Evolutionary conservation across 129 eudicot genomes (phyloP).

Genomic region (Flaveria ramosissima): DNA sequence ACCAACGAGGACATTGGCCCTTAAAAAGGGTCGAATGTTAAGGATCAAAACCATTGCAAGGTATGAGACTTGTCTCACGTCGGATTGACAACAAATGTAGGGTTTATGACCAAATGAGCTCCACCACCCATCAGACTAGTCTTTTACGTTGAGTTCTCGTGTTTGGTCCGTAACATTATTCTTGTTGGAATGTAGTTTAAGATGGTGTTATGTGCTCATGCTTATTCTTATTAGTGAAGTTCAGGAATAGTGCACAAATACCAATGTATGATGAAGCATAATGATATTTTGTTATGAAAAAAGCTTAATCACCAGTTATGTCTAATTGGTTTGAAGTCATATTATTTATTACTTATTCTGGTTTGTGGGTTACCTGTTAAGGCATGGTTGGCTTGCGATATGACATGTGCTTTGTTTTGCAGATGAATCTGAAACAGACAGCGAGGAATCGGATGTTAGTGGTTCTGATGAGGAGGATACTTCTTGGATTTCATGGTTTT

Average conservation of each 20-base stretch:
- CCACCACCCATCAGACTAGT: too few relatives aligned
- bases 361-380: neutral
- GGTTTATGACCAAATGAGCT: too few relatives aligned
- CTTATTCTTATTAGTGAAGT: neutral
- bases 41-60: too few relatives aligned
- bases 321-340: conserved; percentile 9
- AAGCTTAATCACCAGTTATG: neutral
- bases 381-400: neutral
- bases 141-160: too few relatives aligned
- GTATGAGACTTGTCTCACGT: too few relatives aligned
- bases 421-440: conserved; percentile 89
- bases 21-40: too few relatives aligned
- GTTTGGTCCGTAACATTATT: too few relatives aligned
- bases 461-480: conserved; percentile 91
- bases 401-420: conserved; percentile 23
- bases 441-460: conserved; percentile 88
- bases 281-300: conserved; percentile 7
- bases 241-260: neutral
- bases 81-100: too few relatives aligned
- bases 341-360: neutral
- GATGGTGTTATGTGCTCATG: neutral
- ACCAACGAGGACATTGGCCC: too few relatives aligned
- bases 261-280: neutral
- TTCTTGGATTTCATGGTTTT: conserved; percentile 91
- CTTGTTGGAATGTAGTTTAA: neutral